A percentile compares a stretch with the other conserved stretches of the same genome.
phyloP scores from a whole-genome alignment of 1,139 yeast species.

The Geotrichum candidum region DNA sequence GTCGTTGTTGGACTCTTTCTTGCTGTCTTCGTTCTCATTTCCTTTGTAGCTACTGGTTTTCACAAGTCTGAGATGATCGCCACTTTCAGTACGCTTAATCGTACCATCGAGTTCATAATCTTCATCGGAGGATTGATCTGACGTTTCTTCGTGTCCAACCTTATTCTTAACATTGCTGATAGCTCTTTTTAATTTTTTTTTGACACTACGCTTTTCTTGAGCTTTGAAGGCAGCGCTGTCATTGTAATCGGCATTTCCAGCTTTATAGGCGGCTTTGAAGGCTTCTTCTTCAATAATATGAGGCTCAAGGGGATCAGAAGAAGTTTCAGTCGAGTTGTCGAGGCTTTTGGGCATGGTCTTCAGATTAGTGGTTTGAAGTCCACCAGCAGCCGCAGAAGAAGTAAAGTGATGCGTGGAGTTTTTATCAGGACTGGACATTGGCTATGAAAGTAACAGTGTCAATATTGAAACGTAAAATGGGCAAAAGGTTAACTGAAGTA shows the following conservation, averaged over 20 bases:
- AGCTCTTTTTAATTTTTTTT: background rate
- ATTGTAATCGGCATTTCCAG: constrained; percentile 11
- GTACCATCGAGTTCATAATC: background rate
- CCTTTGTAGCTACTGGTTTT: background rate
- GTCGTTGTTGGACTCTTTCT: background rate
- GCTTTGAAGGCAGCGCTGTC: background rate
- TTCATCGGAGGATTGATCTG: background rate
- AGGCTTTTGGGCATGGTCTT: background rate
- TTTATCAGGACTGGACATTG: background rate
- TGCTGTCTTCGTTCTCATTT: background rate
- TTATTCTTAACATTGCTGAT: background rate
- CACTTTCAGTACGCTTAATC: background rate
- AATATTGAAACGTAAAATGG: background rate
- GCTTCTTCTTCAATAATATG: constrained; percentile 12
- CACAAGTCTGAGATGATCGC: background rate
- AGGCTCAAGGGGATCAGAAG: background rate
- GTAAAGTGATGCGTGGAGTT: background rate
- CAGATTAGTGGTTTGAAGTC: background rate
- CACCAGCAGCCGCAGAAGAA: constrained; percentile 9
- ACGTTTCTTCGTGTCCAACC: background rate
- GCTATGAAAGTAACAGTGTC: background rate
- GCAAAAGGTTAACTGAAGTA: background rate
- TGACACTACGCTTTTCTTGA: background rate
- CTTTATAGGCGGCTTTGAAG: constrained; percentile 6
- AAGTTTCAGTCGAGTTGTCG: background rate